These are phyloP conservation scores for Acanthamoeba comandoni DNA, from an alignment of 208 protist genomes.

Conservation along the genomic window DNA sequence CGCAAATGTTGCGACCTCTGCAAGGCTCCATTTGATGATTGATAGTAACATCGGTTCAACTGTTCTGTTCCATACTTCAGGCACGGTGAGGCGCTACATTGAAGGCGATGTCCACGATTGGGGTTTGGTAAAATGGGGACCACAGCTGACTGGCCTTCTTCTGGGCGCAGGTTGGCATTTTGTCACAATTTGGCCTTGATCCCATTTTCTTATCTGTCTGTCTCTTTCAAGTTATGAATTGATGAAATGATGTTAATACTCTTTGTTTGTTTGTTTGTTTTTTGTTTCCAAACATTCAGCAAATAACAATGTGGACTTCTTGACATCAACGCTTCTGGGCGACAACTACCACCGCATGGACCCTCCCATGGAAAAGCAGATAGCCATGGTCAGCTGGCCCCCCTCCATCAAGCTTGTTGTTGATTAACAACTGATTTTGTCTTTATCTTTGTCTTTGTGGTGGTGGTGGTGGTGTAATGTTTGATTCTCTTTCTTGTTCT, in stretches of 20 bases:
- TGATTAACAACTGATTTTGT: background rate
- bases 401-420: background rate
- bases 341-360: conserved; percentile 47
- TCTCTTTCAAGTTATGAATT: background rate
- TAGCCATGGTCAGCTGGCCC: conserved; percentile 18
- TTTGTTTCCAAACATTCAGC: background rate
- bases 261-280: background rate
- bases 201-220: too few relatives aligned
- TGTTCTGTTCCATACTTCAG: background rate
- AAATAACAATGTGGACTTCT: conserved; percentile 54
- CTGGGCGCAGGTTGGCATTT: conserved; percentile 17
- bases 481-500: too few relatives aligned
- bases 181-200: too few relatives aligned
- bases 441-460: too few relatives aligned
- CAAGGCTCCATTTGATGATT: background rate
- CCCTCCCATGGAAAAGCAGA: conserved; percentile 44
- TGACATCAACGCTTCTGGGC: conserved; percentile 21
- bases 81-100: background rate
- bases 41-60: background rate
- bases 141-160: conserved; percentile 33
- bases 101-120: conserved; percentile 62
- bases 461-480: too few relatives aligned
- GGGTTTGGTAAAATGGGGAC: conserved; percentile 69
- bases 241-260: background rate
- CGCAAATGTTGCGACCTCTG: background rate